Conservation (phyloP, 495 filamentous ascomycete species). For the Penicillium riverlandense region DNA sequence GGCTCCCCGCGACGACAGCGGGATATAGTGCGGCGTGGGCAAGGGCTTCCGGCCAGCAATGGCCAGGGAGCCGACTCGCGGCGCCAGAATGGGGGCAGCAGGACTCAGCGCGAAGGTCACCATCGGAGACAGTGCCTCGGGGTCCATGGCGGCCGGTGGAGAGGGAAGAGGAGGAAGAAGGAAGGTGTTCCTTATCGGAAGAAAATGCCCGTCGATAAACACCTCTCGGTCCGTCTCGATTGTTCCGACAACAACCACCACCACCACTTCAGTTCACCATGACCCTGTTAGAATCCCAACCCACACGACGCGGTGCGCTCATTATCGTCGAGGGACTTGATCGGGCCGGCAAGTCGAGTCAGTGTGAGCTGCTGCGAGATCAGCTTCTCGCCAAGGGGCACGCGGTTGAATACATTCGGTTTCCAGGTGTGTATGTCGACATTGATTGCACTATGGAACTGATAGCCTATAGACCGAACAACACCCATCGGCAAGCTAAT, state of each 20-base stretch:
- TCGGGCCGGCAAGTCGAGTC: conserved; percentile 91
- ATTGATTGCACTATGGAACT: conserved; percentile 2
- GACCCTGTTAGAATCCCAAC: conserved; percentile 5
- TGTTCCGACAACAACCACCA: no score
- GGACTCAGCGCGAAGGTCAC: conserved; percentile 24
- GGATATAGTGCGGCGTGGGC: conserved; percentile 72
- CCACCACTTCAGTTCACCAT: conserved; percentile 6
- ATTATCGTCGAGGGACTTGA: conserved; percentile 93
- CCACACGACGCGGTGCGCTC: conserved; percentile 57
- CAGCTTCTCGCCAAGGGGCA: conserved; percentile 54
- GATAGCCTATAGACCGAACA: conserved; percentile 57
- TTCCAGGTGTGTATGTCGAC: conserved; percentile 60
- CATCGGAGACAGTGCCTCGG: conserved; percentile 14
- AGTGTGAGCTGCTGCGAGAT: conserved; percentile 67
- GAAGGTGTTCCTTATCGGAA: conserved; percentile 12
- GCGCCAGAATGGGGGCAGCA: conserved; percentile 22
- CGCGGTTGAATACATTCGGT: conserved; percentile 67
- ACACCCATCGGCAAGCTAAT: conserved; percentile 90
- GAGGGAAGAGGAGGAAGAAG: conserved; percentile 8
- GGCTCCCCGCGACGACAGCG: conserved; percentile 69
- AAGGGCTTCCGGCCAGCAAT: conserved; percentile 52
- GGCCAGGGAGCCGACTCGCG: conserved; percentile 57
- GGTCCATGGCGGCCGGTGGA: conserved; percentile 21
- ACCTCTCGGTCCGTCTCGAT: not conserved
- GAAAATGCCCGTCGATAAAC: conserved; percentile 9